Conservation (phyloP, 176 grass and related monocot species). For the Rhipidocladum racemiflorum region DNA sequence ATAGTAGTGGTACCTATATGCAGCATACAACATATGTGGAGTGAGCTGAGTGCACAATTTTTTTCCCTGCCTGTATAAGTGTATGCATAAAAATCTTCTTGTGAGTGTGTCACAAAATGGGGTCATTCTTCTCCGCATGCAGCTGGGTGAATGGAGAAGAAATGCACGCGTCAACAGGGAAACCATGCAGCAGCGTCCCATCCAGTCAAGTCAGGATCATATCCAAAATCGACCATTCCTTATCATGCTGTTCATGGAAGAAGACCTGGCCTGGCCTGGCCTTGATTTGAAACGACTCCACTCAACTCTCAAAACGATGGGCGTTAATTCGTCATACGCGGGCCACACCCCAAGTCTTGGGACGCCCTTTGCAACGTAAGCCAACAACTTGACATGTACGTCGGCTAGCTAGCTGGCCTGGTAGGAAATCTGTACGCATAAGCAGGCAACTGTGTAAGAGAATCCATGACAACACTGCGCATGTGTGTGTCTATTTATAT, state of each 20-base stretch:
- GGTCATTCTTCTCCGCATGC: constrained; percentile 13
- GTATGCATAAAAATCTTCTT: not conserved
- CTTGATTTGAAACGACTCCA: constrained; percentile 35
- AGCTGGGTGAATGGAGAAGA: not conserved
- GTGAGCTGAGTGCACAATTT: too few relatives aligned
- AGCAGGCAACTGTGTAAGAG: not conserved
- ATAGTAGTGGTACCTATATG: too few relatives aligned
- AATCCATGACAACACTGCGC: not conserved
- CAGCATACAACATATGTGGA: too few relatives aligned
- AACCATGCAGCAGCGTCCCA: not conserved
- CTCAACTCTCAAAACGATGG: not conserved
- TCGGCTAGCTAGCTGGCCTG: not conserved
- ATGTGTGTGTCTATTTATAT: too few relatives aligned
- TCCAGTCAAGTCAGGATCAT: constrained; percentile 37
- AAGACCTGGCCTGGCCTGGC: not conserved
- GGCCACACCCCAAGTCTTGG: not conserved
- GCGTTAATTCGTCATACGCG: not conserved
- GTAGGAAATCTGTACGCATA: not conserved
- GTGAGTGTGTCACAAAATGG: not conserved
- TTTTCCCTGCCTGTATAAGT: too few relatives aligned
- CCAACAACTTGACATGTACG: not conserved
- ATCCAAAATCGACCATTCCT: constrained; percentile 44
- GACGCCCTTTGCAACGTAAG: not conserved
- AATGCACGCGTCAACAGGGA: constrained; percentile 35
- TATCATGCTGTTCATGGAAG: constrained; percentile 40